phyloP scores from a whole-genome alignment of 2,329 filamentous ascomycete species.

The Sarocladiaceae sp. region DNA sequence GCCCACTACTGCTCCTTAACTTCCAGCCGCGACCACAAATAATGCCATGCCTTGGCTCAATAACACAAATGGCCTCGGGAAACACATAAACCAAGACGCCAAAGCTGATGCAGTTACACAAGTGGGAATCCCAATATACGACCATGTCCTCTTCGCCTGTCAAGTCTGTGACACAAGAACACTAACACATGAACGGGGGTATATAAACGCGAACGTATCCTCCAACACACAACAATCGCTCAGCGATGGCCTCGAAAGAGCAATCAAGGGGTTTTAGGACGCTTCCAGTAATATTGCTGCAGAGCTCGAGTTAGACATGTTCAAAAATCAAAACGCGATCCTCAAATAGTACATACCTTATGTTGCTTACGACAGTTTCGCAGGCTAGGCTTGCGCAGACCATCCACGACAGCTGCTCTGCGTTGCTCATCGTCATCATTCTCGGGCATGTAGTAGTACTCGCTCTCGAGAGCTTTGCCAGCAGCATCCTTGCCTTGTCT shows the following conservation, averaged over 20 bases:
- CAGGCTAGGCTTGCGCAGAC: constrained; percentile 81
- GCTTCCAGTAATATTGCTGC: constrained; percentile 67
- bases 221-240: neutral
- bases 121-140: neutral
- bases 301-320: constrained; percentile 15
- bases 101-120: constrained; percentile 2
- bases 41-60: no score
- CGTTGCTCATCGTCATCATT: constrained; percentile 73
- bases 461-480: constrained; percentile 86
- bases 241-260: neutral
- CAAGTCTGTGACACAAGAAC: neutral
- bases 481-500: constrained; percentile 94
- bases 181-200: neutral
- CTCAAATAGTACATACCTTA: no score
- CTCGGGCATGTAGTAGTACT: constrained; percentile 95
- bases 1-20: no score
- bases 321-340: no score
- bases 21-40: no score
- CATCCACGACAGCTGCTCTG: constrained; percentile 75
- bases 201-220: neutral
- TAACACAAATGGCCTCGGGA: neutral
- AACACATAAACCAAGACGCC: constrained; percentile 2
- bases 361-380: constrained; percentile 90
- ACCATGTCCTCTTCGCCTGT: neutral
- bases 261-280: constrained; percentile 49